These are phyloP conservation scores for Metschnikowia gelsemii DNA, from an alignment of 805 yeast genomes.

Conservation along the genomic window DNA sequence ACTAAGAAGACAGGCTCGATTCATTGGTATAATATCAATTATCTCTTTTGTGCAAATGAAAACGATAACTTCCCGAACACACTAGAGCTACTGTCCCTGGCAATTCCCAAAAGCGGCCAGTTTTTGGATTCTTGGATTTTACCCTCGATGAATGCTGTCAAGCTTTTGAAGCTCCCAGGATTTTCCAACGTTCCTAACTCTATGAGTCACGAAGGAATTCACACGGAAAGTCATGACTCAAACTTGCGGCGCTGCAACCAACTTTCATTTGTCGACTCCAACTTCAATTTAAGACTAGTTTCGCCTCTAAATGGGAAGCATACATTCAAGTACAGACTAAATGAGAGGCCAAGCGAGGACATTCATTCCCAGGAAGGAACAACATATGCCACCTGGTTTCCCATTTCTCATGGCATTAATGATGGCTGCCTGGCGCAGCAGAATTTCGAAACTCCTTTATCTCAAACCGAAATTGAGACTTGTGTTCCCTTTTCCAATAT, in stretches of 20 bases:
- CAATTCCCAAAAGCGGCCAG: constrained; percentile 12
- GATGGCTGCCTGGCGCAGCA: not conserved
- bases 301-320: constrained; percentile 41
- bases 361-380: not conserved
- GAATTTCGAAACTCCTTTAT: constrained; percentile 31
- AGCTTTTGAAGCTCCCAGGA: constrained; percentile 29
- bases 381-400: constrained; percentile 9
- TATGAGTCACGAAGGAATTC: not conserved
- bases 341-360: constrained; percentile 17
- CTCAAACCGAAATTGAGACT: constrained; percentile 58
- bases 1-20: constrained; percentile 57
- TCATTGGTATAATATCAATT: constrained; percentile 57
- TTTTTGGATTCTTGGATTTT: constrained; percentile 48
- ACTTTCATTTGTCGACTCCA: constrained; percentile 34
- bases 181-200: constrained; percentile 13
- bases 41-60: constrained; percentile 33
- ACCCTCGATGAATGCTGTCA: constrained; percentile 35
- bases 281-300: constrained; percentile 32
- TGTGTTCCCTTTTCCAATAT: constrained; percentile 41
- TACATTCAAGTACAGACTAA: constrained; percentile 42
- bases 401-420: constrained; percentile 2
- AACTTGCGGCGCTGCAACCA: constrained; percentile 20
- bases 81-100: constrained; percentile 12
- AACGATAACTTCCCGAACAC: constrained; percentile 32
- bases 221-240: not conserved